A percentile compares a stretch with the other conserved stretches of the same genome.
Evolutionary conservation across 306 rosid genomes (phyloP).

Genomic region (Dryas alaskensis): DNA sequence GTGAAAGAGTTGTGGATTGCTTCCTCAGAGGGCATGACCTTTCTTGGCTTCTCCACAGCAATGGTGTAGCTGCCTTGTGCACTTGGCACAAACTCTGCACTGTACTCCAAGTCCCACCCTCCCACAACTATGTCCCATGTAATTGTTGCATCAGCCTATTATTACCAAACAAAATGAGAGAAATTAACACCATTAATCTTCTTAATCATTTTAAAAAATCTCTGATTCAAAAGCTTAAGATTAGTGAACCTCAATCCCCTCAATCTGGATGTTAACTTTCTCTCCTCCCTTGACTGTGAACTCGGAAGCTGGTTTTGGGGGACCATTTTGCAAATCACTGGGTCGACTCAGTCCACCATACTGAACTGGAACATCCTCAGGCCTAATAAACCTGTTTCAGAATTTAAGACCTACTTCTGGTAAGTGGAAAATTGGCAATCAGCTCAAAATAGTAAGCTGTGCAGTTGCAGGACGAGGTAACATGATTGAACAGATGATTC

Average conservation of each 20-base stretch:
- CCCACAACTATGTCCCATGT: slow-evolving; percentile 97
- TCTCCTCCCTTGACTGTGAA: slow-evolving; percentile 92
- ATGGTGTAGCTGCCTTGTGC: slow-evolving; percentile 79
- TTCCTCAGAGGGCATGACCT: slow-evolving; percentile 55
- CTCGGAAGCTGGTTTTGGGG: slow-evolving; percentile 93
- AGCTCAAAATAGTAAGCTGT: neutral
- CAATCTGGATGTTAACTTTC: slow-evolving; percentile 94
- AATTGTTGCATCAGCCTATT: slow-evolving; percentile 83
- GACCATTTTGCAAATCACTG: slow-evolving; percentile 66
- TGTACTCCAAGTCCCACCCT: slow-evolving; percentile 94
- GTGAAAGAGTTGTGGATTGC: slow-evolving; percentile 85
- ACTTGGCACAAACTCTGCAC: slow-evolving; percentile 80
- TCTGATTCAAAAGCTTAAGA: neutral
- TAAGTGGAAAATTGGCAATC: neutral
- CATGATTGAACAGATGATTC: neutral
- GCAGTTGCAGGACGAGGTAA: too few relatives aligned
- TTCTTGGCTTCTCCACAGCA: slow-evolving; percentile 75
- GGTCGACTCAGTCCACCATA: slow-evolving; percentile 83
- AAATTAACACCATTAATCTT: neutral
- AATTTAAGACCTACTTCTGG: slow-evolving; percentile 11
- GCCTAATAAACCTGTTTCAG: slow-evolving; percentile 70
- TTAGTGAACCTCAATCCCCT: slow-evolving; percentile 82
- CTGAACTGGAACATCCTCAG: slow-evolving; percentile 88
- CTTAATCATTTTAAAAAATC: neutral
- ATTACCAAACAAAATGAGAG: neutral